Base-by-base conservation (phyloP, 257 asterid genomes). In the Buddleja alternifolia region DNA sequence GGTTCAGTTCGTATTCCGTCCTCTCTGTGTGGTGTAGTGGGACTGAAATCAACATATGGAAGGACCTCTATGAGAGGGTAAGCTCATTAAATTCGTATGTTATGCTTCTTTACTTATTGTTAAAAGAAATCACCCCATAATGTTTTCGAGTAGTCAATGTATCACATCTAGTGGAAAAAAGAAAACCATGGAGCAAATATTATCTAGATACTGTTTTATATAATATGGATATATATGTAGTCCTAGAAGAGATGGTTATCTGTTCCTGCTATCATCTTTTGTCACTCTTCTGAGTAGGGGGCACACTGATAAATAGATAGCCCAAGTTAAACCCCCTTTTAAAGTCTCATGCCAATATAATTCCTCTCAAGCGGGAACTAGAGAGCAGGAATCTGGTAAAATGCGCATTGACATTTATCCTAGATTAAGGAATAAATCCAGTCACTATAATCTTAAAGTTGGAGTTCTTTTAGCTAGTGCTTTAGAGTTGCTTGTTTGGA, bases 1-100 rank as follows among this genome's bases (percentile, higher is more conserved):
- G 99, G 99, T 72, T 94, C 99, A 10, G 71, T 94, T 55, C 97
- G 99, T 57, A 86, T 94, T 73, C 97, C 99, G 48, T 89, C 97
- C 75, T 91, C 99, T 55, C 82, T 94, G 59, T 94, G 99, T 81
- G 99, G 99, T 60, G 86, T 86, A 23, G 97, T 91, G 80, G 99
- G 99, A 63, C 81, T 94, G 81, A 94, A 94, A 76, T 77, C 97
- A 51, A 94, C 99, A 61, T 89, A 87, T 48, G 96, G 92, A 69
- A 87, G 99, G 69, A 91, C 96, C n/a, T 83, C 69, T 83, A 84
- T 91, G 81, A 63, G 29, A 53, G 99, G 99, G 99, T 91, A 77
- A 81, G 86, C 70, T 76, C 52, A 37, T 67, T 29, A 69, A 16
- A 34, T 19, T 74, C 55, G 24, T 45, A 39, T 39, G 29, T 37